These are phyloP conservation scores for Ehretia macrophylla DNA, from an alignment of 257 asterid genomes.

Conservation along the genomic window DNA sequence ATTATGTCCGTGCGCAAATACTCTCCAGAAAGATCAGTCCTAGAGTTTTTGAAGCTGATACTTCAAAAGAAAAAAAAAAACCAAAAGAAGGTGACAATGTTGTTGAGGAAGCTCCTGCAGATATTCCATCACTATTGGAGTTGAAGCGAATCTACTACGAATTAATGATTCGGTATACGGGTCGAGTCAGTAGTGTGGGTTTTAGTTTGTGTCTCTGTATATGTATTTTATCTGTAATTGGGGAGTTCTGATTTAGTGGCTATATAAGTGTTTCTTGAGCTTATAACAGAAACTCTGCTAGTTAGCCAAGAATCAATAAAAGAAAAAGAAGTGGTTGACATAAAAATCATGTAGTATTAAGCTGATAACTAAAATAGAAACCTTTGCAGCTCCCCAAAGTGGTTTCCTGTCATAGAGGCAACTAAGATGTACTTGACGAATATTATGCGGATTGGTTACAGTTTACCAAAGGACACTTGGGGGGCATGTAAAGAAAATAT, in stretches of 20 bases:
- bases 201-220: neutral
- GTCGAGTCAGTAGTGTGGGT: neutral
- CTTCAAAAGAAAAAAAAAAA: slow-evolving; percentile 83
- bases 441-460: no score
- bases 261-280: no score
- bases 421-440: no score
- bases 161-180: slow-evolving; percentile 75
- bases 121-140: slow-evolving; percentile 82
- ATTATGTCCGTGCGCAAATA: slow-evolving; percentile 94
- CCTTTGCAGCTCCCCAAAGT: neutral
- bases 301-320: neutral
- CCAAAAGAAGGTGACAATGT: slow-evolving; percentile 82
- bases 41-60: slow-evolving; percentile 85
- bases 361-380: neutral
- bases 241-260: no score
- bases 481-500: no score
- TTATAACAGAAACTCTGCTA: no score
- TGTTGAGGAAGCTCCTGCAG: slow-evolving; percentile 91
- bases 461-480: no score
- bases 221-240: no score
- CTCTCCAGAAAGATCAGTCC: slow-evolving; percentile 95
- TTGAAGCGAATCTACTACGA: slow-evolving; percentile 90
- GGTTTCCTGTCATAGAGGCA: neutral
- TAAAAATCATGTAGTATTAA: neutral
- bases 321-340: neutral